Conservation (phyloP, 345 rosid species). For the Ceriops tagal region DNA sequence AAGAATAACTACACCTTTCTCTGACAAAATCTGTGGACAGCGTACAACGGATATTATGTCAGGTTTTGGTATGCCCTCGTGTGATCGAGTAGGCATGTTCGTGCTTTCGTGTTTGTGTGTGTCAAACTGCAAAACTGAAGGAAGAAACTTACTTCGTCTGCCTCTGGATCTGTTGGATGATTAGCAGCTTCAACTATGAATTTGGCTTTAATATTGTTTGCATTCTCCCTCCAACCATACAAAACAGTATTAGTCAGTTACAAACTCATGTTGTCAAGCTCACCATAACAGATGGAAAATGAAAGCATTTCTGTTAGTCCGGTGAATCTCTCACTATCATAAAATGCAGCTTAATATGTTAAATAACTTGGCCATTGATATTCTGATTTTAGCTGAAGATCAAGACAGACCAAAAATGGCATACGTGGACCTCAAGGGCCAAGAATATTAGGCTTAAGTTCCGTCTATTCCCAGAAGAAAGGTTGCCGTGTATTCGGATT, state of each 20-base stretch:
- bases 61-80: neutral
- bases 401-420: no score
- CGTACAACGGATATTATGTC: neutral
- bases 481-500: neutral
- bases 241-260: neutral
- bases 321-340: no score
- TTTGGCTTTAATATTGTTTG: slow-evolving; percentile 78
- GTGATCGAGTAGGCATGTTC: no score
- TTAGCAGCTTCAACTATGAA: slow-evolving; percentile 90
- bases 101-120: neutral
- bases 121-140: slow-evolving; percentile 5
- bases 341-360: no score
- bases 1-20: slow-evolving; percentile 87
- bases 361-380: no score
- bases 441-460: no score
- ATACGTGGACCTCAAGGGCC: no score
- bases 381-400: no score
- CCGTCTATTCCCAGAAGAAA: neutral
- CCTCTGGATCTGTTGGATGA: slow-evolving; percentile 98
- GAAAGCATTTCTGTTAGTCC: no score
- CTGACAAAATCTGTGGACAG: slow-evolving; percentile 54
- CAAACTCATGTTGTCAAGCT: neutral
- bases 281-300: neutral
- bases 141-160: slow-evolving; percentile 65
- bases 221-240: slow-evolving; percentile 61